Percentiles rank a stretch among this genome's conserved stretches.
Conservation (phyloP, 768 basidiomycete species). For the Phylloporus sp. region DNA sequence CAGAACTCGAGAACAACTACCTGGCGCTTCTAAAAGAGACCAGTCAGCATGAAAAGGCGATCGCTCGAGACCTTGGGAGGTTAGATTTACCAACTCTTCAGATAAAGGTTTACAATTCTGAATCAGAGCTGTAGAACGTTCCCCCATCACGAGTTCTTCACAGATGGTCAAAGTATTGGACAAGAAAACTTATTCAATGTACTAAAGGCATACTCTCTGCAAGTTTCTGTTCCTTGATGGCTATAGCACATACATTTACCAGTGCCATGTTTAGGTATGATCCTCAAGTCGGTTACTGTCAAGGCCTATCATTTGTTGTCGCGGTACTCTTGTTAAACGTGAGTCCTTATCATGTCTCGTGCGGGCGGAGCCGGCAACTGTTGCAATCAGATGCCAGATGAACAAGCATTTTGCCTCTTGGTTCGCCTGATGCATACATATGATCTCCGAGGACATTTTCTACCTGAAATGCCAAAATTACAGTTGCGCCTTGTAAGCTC, state of each 20-base stretch:
- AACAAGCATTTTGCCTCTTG: conserved; percentile 95
- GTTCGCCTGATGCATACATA: conserved; percentile 96
- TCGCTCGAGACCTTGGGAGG: conserved; percentile 87
- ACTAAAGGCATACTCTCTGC: conserved; percentile 94
- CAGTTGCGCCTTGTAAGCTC: conserved; percentile 78
- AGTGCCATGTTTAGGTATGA: conserved; percentile 55
- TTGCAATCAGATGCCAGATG: conserved; percentile 87
- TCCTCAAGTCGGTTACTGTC: conserved; percentile 93
- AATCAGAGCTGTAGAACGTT: conserved; percentile 61
- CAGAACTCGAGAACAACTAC: conserved; percentile 79
- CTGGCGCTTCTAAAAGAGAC: conserved; percentile 73
- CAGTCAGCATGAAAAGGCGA: conserved; percentile 91
- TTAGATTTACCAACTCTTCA: conserved; percentile 24
- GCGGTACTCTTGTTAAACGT: conserved; percentile 92
- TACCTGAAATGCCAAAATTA: conserved; percentile 98
- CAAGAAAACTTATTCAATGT: conserved; percentile 98
- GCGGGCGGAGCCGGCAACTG: not conserved
- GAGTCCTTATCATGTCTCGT: conserved; percentile 20
- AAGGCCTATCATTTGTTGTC: conserved; percentile 94
- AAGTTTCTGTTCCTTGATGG: conserved; percentile 27
- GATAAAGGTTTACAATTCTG: conserved; percentile 6
- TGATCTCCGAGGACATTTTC: conserved; percentile 90
- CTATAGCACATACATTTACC: not conserved
- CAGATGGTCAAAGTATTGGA: conserved; percentile 88
- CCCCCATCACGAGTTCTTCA: conserved; percentile 95